These are phyloP conservation scores for Pythium vanterpoolii DNA, from an alignment of 352 stramenopile genomes.

Conservation along the genomic window DNA sequence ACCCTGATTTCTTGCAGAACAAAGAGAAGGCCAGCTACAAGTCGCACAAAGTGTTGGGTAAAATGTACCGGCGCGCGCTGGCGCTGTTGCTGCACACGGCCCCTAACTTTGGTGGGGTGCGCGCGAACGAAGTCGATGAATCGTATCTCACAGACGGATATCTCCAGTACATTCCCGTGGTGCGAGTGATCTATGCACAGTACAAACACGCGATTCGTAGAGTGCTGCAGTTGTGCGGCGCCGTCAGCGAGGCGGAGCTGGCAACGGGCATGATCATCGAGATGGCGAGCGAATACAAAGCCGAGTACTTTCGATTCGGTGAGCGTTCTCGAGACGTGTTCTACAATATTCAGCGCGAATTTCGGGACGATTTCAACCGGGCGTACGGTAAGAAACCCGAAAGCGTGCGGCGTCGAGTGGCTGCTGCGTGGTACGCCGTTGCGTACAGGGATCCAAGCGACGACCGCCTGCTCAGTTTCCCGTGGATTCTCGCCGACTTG, in stretches of 20 bases:
- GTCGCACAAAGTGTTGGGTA: conserved; percentile 68
- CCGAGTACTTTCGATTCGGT: conserved; percentile 77
- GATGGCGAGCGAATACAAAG: conserved; percentile 48
- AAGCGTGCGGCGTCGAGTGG: conserved; percentile 36
- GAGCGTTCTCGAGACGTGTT: conserved; percentile 71
- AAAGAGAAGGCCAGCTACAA: conserved; percentile 55
- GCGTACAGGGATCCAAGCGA: conserved; percentile 43
- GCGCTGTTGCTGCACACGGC: conserved; percentile 45
- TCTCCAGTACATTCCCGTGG: conserved; percentile 35
- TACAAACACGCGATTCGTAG: conserved; percentile 57
- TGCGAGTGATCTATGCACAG: conserved; percentile 50
- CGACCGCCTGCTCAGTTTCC: conserved; percentile 53
- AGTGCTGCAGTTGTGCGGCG: conserved; percentile 61
- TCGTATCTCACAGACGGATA: conserved; percentile 54
- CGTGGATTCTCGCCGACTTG: conserved; percentile 64
- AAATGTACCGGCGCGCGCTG: conserved; percentile 69
- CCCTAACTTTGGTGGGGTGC: conserved; percentile 19
- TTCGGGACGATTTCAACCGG: conserved; percentile 45
- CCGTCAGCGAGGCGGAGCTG: conserved; percentile 59
- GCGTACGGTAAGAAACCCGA: conserved; percentile 18
- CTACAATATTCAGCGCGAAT: conserved; percentile 40
- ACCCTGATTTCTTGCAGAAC: conserved; percentile 84
- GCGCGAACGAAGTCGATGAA: conserved; percentile 39
- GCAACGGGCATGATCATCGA: conserved; percentile 74
- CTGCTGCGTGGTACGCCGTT: conserved; percentile 69